These are phyloP conservation scores for Hygrocybe punicea DNA, from an alignment of 768 basidiomycete species.

Conservation along the genomic window DNA sequence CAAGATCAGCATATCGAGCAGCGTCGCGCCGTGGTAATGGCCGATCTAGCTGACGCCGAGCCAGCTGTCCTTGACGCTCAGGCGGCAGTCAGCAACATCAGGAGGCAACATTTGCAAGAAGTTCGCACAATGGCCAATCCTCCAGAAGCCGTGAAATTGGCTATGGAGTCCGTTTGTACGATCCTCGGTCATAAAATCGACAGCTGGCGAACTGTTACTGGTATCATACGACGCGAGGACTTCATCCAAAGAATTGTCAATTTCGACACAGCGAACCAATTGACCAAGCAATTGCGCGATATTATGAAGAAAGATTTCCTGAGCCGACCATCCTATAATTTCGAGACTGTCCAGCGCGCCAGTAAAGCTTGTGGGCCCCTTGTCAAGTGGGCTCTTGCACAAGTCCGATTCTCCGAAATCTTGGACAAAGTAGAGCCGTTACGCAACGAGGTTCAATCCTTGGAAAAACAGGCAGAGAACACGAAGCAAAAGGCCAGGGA, in stretches of 20 bases:
- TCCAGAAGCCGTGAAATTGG: constrained; percentile 93
- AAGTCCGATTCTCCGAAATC: constrained; percentile 96
- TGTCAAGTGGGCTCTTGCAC: constrained; percentile 97
- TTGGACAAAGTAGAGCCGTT: constrained; percentile 95
- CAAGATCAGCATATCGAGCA: constrained; percentile 89
- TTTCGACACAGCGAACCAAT: constrained; percentile 87
- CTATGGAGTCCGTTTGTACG: constrained; percentile 98
- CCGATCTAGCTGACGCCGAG: constrained; percentile 95
- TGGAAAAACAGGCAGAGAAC: constrained; percentile 90
- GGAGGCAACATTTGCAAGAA: constrained; percentile 92
- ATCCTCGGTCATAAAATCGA: constrained; percentile 96
- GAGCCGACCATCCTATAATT: constrained; percentile 86
- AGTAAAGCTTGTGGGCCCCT: constrained; percentile 97
- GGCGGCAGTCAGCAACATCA: constrained; percentile 95
- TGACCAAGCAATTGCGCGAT: constrained; percentile 87
- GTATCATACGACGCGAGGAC: constrained; percentile 92
- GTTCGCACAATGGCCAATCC: constrained; percentile 98
- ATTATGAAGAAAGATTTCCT: constrained; percentile 92
- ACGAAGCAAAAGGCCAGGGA: constrained; percentile 90
- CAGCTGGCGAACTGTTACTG: constrained; percentile 93
- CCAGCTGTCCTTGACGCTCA: constrained; percentile 95
- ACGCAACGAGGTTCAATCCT: constrained; percentile 89
- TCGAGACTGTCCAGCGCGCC: constrained; percentile 91
- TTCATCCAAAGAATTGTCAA: constrained; percentile 95
- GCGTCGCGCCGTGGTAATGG: constrained; percentile 84